phyloP scores from a whole-genome alignment of 352 stramenopile genomes.

The Globisporangium perplexum region DNA sequence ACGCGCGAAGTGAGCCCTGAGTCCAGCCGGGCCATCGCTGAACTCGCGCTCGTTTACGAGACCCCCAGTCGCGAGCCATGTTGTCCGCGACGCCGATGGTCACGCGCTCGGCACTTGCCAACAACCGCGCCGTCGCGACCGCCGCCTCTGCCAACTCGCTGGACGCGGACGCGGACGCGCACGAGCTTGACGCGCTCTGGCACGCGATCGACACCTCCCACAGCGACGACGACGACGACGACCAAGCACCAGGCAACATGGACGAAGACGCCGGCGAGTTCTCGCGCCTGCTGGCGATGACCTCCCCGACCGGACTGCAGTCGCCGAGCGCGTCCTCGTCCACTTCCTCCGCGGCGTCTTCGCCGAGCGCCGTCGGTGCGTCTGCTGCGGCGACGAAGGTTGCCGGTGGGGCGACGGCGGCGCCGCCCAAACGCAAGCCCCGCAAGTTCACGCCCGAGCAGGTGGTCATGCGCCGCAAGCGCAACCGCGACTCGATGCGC shows the following conservation, averaged over 20 bases:
- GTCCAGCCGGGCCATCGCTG: neutral
- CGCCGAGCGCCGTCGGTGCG: neutral
- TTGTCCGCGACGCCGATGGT: neutral
- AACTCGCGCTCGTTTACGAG: neutral
- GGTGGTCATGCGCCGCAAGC: constrained; percentile 15
- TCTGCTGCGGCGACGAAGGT: neutral
- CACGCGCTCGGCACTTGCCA: neutral
- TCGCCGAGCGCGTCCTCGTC: neutral
- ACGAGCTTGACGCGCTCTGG: constrained; percentile 8
- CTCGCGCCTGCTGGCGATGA: neutral
- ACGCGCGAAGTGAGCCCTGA: neutral
- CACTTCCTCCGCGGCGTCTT: neutral
- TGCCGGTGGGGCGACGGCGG: neutral
- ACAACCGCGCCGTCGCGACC: neutral
- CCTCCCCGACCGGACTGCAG: neutral
- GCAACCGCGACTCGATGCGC: constrained; percentile 29
- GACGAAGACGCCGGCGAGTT: neutral
- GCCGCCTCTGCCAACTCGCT: neutral
- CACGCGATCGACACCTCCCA: neutral
- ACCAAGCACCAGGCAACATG: neutral
- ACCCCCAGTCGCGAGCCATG: no score
- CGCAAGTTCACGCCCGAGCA: constrained; percentile 5
- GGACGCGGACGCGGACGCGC: constrained; percentile 3
- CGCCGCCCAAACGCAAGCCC: constrained; percentile 4
- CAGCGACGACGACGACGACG: neutral